phyloP scores from a whole-genome alignment of 2,329 filamentous ascomycete species.

The Aaosphaeria pasadenensis region DNA sequence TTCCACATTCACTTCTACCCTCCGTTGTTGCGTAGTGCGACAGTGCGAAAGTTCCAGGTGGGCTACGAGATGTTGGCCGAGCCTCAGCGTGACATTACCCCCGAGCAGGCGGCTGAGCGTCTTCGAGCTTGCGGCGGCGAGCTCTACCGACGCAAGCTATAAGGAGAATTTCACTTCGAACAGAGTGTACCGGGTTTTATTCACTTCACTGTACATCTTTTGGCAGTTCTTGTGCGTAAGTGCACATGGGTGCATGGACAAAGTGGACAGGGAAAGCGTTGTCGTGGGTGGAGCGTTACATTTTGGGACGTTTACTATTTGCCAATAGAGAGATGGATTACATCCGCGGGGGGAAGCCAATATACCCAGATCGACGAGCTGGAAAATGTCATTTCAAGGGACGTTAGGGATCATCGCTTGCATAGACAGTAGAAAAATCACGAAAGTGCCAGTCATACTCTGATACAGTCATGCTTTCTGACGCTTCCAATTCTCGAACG shows the following conservation, averaged over 20 bases:
- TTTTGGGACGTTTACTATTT: too few relatives aligned
- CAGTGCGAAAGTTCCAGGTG: conserved; percentile 92
- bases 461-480: too few relatives aligned
- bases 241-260: not conserved
- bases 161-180: not conserved
- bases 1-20: conserved; percentile 99
- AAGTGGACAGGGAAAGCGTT: too few relatives aligned
- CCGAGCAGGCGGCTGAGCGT: conserved; percentile 83
- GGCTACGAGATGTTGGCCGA: conserved; percentile 97
- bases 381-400: too few relatives aligned
- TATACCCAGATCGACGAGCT: too few relatives aligned
- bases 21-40: conserved; percentile 85
- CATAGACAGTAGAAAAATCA: too few relatives aligned
- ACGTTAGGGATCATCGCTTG: too few relatives aligned
- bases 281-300: too few relatives aligned
- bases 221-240: not conserved
- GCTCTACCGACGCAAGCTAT: conserved; percentile 69
- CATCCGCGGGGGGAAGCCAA: too few relatives aligned
- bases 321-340: too few relatives aligned
- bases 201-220: conserved; percentile 1
- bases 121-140: conserved; percentile 75
- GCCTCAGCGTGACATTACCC: conserved; percentile 96
- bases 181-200: not conserved
- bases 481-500: too few relatives aligned
- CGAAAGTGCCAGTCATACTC: too few relatives aligned